Base-by-base conservation (phyloP, 2,329 filamentous ascomycete genomes). In the Fusarium solani-melongenae region DNA sequence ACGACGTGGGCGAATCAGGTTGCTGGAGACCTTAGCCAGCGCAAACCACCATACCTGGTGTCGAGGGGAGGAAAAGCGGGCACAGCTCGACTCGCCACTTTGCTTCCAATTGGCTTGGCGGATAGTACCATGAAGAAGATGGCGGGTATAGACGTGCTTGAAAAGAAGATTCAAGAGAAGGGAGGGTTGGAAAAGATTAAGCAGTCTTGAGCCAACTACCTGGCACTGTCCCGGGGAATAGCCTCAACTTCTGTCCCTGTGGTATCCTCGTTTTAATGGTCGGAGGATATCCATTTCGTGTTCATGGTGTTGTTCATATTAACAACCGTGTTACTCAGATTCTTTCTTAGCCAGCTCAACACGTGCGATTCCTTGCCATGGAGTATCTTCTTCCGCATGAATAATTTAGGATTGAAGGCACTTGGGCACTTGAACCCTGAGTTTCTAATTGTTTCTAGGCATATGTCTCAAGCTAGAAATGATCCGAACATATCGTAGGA, bases 1-100 rank as follows among this genome's bases (percentile, higher is more conserved):
- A 12, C 9, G 1, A 44, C 39, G 0, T 76, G 74, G 74, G 73
- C 73, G 4, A 68, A 69, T 14, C 73, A 74, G 2, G 73, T 76
- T 14, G 71, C 61, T 12, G 15, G 11, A 8, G 73, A 76, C 14
- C 17, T 76, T 14, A 74, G 64, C 39, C 65, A 67, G 14, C 57
- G n/a, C 0, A 76, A 76, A n/a, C 69, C 74, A 10, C 66, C 74
- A 1, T 36, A 63, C 22, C 4, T 66, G 1, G 36, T 76, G 1
- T 74, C 15, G 14, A 69, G 69, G 24, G 74, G 74, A 3, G 58
- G 31, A 7, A 57, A 36, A 2, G 74, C 74, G 2, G 64, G 56
- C 2, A 20, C 27, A 0, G 71, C 49, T 15, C 49, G 71, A 6
- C 8, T 69, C 24, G 66, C 38, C 1, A 61, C 62, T 10, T 5